Base-by-base conservation (phyloP, 2,329 filamentous ascomycete species). In the Sarocladiaceae sp. region DNA sequence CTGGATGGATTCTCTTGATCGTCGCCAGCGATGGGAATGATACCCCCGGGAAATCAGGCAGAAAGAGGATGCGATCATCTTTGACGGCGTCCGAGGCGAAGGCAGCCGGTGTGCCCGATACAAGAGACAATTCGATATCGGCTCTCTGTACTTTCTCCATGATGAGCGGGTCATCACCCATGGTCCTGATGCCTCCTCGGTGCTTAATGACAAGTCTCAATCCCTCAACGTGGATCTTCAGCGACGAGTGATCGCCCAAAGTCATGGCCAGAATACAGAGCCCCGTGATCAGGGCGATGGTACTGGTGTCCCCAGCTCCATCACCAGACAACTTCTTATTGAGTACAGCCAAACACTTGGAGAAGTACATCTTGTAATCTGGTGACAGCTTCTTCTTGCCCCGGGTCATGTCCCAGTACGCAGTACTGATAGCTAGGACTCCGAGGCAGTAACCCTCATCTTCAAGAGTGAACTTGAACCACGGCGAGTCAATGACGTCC, bases 361-460 rank as follows among this genome's bases (percentile, higher is more conserved):
- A 57, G 10, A 66, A 46, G 51, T 68, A 65, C 15, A 39, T 26
- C 17, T 37, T 53, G 36, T 62, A 56, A 8, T 58, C 58, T 25
- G 57, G 44, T 17, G 54, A 56, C 10, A 26, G 44, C 20, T 12
- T 33, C n/a, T 50, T 31, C 36, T 44, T 50, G 15, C 50, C 50
- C 15, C 29, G 23, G 15, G 40, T 25, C 13, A 50, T 29, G 40
- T 54, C 52, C 18, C 50, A 28, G 51, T 25, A 54, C 10, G 51
- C 35, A 12, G 49, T 50, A 8, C 47, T 50, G 15, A 57, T 35
- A 13, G 66, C 64, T 22, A 66, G 52, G 4, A 58, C 52, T 22
- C 58, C 57, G 51, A 67, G 64, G 54, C 66, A 66, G 50, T 59
- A 67, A 20, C 64, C 65, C 56, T 68, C 62, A 33, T 66, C 64